Percentiles rank a stretch among this genome's conserved stretches.
These are phyloP conservation scores for Nothophoma quercina DNA, from an alignment of 2,329 filamentous ascomycete genomes.

Conservation along the genomic window DNA sequence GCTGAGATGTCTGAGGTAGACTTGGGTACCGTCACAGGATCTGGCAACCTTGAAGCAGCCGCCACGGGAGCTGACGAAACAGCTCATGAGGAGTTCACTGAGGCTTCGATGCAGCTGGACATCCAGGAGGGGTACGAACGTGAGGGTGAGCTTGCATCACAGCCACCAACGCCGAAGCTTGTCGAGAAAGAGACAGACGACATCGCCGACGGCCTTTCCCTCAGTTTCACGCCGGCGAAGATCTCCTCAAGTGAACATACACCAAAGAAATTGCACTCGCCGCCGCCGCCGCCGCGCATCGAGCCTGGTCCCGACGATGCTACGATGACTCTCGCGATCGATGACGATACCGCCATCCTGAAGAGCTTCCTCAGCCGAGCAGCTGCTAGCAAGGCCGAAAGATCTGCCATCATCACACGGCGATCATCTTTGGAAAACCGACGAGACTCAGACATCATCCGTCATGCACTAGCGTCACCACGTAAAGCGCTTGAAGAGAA, in stretches of 20 bases:
- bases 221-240: slow-evolving; percentile 28
- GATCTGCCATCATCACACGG: slow-evolving; percentile 43
- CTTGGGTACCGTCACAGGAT: neutral
- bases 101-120: slow-evolving; percentile 42
- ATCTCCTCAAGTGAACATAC: slow-evolving; percentile 21
- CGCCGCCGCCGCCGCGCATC: slow-evolving; percentile 36
- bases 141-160: slow-evolving; percentile 9
- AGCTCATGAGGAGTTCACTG: slow-evolving; percentile 36
- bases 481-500: slow-evolving; percentile 55
- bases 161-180: slow-evolving; percentile 7
- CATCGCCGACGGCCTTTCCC: slow-evolving; percentile 43
- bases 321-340: slow-evolving; percentile 46
- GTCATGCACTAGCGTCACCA: slow-evolving; percentile 57
- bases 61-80: slow-evolving; percentile 2
- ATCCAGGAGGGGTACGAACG: slow-evolving; percentile 33
- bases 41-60: neutral
- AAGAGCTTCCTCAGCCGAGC: slow-evolving; percentile 59
- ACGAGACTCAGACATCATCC: slow-evolving; percentile 56
- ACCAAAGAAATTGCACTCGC: slow-evolving; percentile 37
- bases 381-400: slow-evolving; percentile 55
- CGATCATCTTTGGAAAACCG: slow-evolving; percentile 56
- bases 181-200: slow-evolving; percentile 18
- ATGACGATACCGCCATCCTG: slow-evolving; percentile 58
- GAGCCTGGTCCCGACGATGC: slow-evolving; percentile 37
- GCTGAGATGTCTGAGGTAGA: slow-evolving; percentile 23